phyloP scores from a whole-genome alignment of 129 eudicot genomes.

The Artemisia tridentata region DNA sequence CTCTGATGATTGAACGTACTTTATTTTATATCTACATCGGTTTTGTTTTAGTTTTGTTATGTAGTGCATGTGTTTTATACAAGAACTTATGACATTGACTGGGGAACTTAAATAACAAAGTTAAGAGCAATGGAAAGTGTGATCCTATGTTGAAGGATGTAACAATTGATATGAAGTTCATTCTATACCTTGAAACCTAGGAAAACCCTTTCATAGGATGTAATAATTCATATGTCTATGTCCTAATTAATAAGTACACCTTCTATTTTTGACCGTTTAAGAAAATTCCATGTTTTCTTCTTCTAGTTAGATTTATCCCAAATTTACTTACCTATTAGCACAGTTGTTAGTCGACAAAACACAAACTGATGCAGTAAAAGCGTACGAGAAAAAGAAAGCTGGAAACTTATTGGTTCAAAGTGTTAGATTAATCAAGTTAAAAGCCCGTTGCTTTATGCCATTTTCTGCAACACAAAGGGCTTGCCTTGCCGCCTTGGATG shows the following conservation, averaged over 20 bases:
- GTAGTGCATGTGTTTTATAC: not conserved
- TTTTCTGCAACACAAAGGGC: no score
- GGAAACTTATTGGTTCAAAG: not conserved
- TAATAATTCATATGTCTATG: slow-evolving; percentile 6
- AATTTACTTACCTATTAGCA: not conserved
- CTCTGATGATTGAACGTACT: slow-evolving; percentile 19
- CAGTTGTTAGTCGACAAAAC: not conserved
- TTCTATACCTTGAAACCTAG: not conserved
- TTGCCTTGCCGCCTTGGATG: not conserved
- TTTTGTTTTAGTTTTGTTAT: slow-evolving; percentile 7
- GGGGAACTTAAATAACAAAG: slow-evolving; percentile 38
- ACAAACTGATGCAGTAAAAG: not conserved
- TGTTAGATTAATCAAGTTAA: no score
- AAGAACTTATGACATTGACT: not conserved
- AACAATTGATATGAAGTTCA: not conserved
- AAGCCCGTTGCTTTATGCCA: no score
- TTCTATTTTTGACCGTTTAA: not conserved
- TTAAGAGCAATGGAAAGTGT: slow-evolving; percentile 18
- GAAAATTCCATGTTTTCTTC: slow-evolving; percentile 1
- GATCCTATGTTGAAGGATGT: slow-evolving; percentile 7
- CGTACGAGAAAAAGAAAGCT: not conserved
- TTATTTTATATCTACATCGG: not conserved
- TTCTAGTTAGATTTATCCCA: not conserved
- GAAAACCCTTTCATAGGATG: slow-evolving; percentile 9
- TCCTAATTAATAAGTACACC: slow-evolving; percentile 4